A percentile compares a stretch with the other conserved stretches of the same genome.
These are phyloP conservation scores for Phytophthora citrophthora DNA, from an alignment of 352 stramenopile genomes.

Conservation along the genomic window DNA sequence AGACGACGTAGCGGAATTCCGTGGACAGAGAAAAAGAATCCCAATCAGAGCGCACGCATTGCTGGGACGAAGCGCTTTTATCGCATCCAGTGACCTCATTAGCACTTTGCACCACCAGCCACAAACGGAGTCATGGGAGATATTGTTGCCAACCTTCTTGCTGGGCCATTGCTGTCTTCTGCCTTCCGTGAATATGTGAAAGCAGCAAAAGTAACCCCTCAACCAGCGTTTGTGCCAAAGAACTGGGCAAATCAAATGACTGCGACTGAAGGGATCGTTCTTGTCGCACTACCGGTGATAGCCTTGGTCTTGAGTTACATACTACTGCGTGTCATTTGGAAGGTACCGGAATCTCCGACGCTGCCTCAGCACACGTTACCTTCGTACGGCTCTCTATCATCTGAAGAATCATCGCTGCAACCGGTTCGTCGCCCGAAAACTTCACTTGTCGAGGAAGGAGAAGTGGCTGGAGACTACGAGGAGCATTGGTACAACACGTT, in stretches of 20 bases:
- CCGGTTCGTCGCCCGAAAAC: conserved; percentile 51
- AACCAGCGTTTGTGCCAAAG: conserved; percentile 27
- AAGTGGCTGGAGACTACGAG: conserved; percentile 69
- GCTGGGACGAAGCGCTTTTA: conserved; percentile 15
- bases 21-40: conserved; percentile 32
- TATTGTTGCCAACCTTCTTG: conserved; percentile 12
- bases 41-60: conserved; percentile 13
- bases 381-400: conserved; percentile 40
- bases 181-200: conserved; percentile 10
- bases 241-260: conserved; percentile 36
- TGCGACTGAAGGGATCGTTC: conserved; percentile 16
- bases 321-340: conserved; percentile 70
- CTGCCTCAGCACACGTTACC: conserved; percentile 40
- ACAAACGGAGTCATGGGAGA: conserved; percentile 11
- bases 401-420: conserved; percentile 41
- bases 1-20: conserved; percentile 14
- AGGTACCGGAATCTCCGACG: conserved; percentile 40
- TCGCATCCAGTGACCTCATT: conserved; percentile 5
- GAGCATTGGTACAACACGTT: conserved; percentile 59
- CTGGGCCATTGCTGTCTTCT: conserved; percentile 13
- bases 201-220: not conserved
- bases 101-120: conserved; percentile 1
- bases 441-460: conserved; percentile 67
- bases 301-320: conserved; percentile 65
- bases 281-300: conserved; percentile 51